phyloP scores from a whole-genome alignment of 257 asterid genomes.

The Solanum ahanhuiri region DNA sequence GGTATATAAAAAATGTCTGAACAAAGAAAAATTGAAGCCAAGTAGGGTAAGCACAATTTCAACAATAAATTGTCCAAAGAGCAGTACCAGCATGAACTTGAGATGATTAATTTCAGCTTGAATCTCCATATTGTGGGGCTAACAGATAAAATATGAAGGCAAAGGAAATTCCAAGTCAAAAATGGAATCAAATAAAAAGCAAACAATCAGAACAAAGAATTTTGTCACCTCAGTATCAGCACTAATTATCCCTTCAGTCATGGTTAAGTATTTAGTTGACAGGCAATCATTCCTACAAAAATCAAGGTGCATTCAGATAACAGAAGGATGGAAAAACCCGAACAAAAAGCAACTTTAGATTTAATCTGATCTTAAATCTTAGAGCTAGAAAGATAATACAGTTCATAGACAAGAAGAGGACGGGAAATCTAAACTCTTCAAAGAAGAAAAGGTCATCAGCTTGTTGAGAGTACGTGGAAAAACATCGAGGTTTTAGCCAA shows the following conservation, averaged over 20 bases:
- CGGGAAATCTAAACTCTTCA: not conserved
- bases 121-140: conserved; percentile 34
- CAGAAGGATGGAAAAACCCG: not conserved
- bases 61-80: conserved; percentile 4
- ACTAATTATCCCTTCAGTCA: conserved; percentile 11
- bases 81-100: conserved; percentile 65
- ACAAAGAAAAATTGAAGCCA: not conserved
- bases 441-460: not conserved
- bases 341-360: not conserved
- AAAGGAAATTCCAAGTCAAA: conserved; percentile 5
- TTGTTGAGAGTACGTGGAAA: not conserved
- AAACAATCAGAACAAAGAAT: not conserved
- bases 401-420: not conserved
- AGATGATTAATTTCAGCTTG: conserved; percentile 49
- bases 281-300: conserved; percentile 25
- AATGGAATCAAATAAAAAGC: not conserved
- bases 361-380: not conserved
- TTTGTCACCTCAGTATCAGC: conserved; percentile 39
- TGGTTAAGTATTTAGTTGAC: conserved; percentile 23
- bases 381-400: not conserved
- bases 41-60: not conserved
- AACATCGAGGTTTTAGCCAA: not conserved
- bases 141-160: conserved; percentile 4
- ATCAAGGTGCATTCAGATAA: conserved; percentile 1
- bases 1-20: not conserved